Conservation (phyloP, 148 eudicot species). For the Drosera capensis region DNA sequence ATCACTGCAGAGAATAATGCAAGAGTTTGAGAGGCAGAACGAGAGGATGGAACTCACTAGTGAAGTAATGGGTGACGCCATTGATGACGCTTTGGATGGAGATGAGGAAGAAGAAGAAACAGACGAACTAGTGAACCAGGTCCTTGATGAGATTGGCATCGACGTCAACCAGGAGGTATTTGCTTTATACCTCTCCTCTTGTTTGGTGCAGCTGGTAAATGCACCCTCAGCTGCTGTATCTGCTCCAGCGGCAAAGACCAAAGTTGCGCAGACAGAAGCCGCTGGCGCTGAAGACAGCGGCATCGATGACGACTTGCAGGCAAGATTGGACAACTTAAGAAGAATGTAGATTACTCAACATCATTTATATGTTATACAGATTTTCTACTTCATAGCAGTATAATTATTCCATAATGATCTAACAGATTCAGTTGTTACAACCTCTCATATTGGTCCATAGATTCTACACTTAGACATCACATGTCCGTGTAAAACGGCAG, state of each 20-base stretch:
- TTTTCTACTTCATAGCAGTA: too few species aligned
- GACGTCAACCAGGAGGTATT: slow-evolving; percentile 75
- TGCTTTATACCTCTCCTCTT: not conserved
- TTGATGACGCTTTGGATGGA: slow-evolving; percentile 97
- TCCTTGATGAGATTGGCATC: too few species aligned
- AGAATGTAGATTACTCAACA: too few species aligned
- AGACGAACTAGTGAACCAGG: slow-evolving; percentile 84
- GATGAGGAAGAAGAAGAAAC: slow-evolving; percentile 99
- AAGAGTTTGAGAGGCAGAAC: slow-evolving; percentile 94
- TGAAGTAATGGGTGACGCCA: too few species aligned
- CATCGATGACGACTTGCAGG: slow-evolving; percentile 84
- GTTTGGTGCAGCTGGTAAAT: slow-evolving; percentile 60
- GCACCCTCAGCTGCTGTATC: slow-evolving; percentile 85
- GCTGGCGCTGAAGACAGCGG: slow-evolving; percentile 54
- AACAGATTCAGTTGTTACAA: too few species aligned
- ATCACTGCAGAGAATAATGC: slow-evolving; percentile 83
- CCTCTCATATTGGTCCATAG: too few species aligned
- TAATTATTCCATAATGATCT: too few species aligned
- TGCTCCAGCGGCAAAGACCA: slow-evolving; percentile 65
- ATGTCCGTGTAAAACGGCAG: too few species aligned
- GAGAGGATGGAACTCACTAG: slow-evolving; percentile 90
- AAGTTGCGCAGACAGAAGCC: slow-evolving; percentile 77
- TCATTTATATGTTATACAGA: too few species aligned
- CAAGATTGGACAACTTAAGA: slow-evolving; percentile 89
- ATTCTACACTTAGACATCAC: too few species aligned